Conservation (phyloP, 441 rosid genomes). For the Arabidopsis hybrid region DNA sequence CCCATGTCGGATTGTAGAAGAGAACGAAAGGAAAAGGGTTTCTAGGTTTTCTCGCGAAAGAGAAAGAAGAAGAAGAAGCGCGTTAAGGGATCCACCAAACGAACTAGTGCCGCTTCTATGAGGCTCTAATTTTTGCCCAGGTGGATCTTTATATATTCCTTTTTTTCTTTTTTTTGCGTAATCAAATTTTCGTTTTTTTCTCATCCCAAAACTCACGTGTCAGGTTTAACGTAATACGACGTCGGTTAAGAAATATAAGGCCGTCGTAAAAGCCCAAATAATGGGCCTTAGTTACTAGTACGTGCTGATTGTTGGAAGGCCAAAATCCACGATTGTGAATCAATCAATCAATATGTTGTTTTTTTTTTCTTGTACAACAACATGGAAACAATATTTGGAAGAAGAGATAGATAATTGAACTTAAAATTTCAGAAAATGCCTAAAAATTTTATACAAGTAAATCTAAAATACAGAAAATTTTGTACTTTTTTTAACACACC, state of each 20-base stretch:
- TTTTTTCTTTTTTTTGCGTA: slow-evolving; percentile 1
- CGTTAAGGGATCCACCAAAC: slow-evolving; percentile 37
- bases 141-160: slow-evolving; percentile 9
- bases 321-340: neutral
- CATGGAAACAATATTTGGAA: neutral
- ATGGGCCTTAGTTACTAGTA: neutral
- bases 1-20: slow-evolving; percentile 37
- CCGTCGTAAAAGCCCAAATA: neutral
- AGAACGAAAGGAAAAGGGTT: neutral
- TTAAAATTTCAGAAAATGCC: neutral
- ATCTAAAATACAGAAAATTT: neutral
- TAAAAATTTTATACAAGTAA: neutral
- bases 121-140: slow-evolving; percentile 27
- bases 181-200: neutral
- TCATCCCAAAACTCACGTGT: neutral
- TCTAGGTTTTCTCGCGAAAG: slow-evolving; percentile 40
- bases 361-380: neutral
- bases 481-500: neutral
- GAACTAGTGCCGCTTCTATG: slow-evolving; percentile 20
- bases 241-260: neutral
- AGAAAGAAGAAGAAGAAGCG: slow-evolving; percentile 22
- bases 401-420: neutral
- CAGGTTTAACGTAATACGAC: neutral
- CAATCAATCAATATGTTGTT: neutral
- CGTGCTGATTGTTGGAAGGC: neutral